phyloP scores from a whole-genome alignment of 2,329 filamentous ascomycete species.

The Reticulascus tulasneorum region DNA sequence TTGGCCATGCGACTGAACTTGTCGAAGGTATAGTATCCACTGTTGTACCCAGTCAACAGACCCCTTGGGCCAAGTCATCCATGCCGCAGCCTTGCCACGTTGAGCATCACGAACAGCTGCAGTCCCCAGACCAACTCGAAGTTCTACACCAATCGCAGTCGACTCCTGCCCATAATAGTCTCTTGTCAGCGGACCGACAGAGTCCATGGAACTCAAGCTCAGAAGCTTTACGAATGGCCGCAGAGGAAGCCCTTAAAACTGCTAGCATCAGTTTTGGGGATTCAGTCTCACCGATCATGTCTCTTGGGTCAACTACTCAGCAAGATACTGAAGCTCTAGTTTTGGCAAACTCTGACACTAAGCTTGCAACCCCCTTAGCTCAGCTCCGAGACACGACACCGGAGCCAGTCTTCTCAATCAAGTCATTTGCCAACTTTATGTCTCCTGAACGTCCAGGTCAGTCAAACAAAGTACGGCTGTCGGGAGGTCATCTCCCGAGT shows the following conservation, averaged over 20 bases:
- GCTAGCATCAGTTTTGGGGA: not conserved
- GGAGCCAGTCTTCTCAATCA: constrained; percentile 44
- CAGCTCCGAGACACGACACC: constrained; percentile 34
- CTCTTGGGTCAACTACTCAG: not conserved
- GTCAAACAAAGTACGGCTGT: constrained; percentile 16
- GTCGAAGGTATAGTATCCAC: too few relatives aligned
- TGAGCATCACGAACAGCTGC: too few relatives aligned
- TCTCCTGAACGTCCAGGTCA: constrained; percentile 33
- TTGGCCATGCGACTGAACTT: too few relatives aligned
- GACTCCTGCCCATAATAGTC: too few relatives aligned
- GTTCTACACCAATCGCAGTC: too few relatives aligned
- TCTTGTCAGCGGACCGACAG: constrained; percentile 3
- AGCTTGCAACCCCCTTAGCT: too few relatives aligned
- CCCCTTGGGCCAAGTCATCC: too few relatives aligned
- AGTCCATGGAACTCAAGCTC: constrained; percentile 17
- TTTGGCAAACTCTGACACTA: too few relatives aligned
- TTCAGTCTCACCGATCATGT: constrained; percentile 1
- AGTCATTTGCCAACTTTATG: constrained; percentile 50
- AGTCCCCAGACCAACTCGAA: too few relatives aligned
- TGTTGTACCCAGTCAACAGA: too few relatives aligned
- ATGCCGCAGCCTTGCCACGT: too few relatives aligned
- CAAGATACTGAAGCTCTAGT: too few relatives aligned
- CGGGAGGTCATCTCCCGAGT: constrained; percentile 21
- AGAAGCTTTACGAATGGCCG: constrained; percentile 6
- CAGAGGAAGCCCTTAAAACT: constrained; percentile 2